Percentiles rank a stretch among this genome's conserved stretches.
Conservation (phyloP, 768 basidiomycete species). For the Tylopilus sp. region DNA sequence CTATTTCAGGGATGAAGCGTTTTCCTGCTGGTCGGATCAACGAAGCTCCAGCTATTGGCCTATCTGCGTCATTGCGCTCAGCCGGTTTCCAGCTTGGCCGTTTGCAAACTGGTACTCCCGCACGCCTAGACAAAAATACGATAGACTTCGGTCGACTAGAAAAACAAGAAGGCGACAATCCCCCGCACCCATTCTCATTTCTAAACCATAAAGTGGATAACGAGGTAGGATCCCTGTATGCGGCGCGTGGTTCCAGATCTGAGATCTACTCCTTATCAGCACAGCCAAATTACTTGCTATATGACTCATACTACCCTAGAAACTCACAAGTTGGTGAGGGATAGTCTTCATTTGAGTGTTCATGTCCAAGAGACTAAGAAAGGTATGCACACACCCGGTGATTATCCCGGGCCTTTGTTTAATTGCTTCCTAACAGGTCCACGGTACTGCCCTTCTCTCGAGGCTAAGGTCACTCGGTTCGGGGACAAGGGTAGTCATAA, state of each 20-base stretch:
- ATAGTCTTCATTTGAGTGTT: conserved; percentile 72
- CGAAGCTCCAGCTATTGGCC: conserved; percentile 66
- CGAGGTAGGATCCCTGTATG: conserved; percentile 41
- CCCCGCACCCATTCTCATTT: conserved; percentile 74
- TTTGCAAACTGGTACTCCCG: conserved; percentile 85
- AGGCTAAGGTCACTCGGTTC: conserved; percentile 83
- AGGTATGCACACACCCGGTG: conserved; percentile 40
- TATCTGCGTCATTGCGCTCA: conserved; percentile 68
- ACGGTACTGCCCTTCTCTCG: conserved; percentile 88
- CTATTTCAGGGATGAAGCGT: conserved; percentile 53
- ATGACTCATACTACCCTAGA: conserved; percentile 67
- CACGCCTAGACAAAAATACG: conserved; percentile 64
- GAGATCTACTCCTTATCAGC: conserved; percentile 37
- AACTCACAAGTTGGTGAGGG: conserved; percentile 73
- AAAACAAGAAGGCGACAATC: conserved; percentile 62
- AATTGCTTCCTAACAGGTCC: conserved; percentile 50
- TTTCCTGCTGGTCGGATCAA: conserved; percentile 77
- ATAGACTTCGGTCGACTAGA: conserved; percentile 65
- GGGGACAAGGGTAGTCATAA: conserved; percentile 64
- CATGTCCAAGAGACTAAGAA: conserved; percentile 90
- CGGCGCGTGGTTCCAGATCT: not conserved
- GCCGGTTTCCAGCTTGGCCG: conserved; percentile 84
- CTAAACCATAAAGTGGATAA: conserved; percentile 67
- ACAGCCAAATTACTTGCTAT: conserved; percentile 70
- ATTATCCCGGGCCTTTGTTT: not conserved